A percentile compares a stretch with the other conserved stretches of the same genome.
phyloP scores from a whole-genome alignment of 2,329 filamentous ascomycete species.

The Colletotrichum trifolii region DNA sequence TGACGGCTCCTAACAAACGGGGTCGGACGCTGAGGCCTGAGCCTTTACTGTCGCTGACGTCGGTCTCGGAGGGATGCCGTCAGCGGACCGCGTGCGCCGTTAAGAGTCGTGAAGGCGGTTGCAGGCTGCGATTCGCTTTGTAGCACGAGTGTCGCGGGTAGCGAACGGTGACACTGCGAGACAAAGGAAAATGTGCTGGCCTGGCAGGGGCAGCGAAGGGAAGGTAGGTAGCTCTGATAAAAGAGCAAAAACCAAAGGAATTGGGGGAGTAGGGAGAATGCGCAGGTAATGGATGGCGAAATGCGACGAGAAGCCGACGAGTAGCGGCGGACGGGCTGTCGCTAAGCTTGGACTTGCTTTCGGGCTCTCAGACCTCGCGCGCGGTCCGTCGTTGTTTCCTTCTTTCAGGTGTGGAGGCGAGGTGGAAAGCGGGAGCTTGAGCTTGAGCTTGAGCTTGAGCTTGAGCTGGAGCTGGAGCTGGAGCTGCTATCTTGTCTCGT shows the following conservation, averaged over 20 bases:
- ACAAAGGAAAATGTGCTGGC: not conserved
- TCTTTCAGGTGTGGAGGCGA: slow-evolving; percentile 16
- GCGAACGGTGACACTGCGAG: not conserved
- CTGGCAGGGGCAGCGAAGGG: not conserved
- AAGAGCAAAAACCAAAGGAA: not conserved
- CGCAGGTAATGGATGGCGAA: not conserved
- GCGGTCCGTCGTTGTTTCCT: slow-evolving; percentile 29
- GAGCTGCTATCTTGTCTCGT: slow-evolving; percentile 3
- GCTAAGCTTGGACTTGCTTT: slow-evolving; percentile 8
- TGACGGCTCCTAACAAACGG: slow-evolving; percentile 5
- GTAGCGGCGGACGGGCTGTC: slow-evolving; percentile 7
- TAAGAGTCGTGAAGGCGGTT: not conserved
- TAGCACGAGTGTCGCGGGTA: slow-evolving; percentile 6
- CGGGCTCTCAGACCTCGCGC: slow-evolving; percentile 31
- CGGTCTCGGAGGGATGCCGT: slow-evolving; percentile 9
- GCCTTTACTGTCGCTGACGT: not conserved
- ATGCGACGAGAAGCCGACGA: not conserved
- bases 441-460: not conserved
- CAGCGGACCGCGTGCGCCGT: slow-evolving; percentile 9
- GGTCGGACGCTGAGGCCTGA: not conserved
- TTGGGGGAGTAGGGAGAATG: not conserved
- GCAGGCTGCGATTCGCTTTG: slow-evolving; percentile 2
- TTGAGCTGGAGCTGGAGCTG: not conserved
- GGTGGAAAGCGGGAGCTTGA: not conserved
- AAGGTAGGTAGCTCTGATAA: not conserved